Percentiles rank a stretch among this genome's conserved stretches.
Evolutionary conservation across 176 grass and related monocot species (phyloP).

Genomic region (Echinochloa phyllopogon): DNA sequence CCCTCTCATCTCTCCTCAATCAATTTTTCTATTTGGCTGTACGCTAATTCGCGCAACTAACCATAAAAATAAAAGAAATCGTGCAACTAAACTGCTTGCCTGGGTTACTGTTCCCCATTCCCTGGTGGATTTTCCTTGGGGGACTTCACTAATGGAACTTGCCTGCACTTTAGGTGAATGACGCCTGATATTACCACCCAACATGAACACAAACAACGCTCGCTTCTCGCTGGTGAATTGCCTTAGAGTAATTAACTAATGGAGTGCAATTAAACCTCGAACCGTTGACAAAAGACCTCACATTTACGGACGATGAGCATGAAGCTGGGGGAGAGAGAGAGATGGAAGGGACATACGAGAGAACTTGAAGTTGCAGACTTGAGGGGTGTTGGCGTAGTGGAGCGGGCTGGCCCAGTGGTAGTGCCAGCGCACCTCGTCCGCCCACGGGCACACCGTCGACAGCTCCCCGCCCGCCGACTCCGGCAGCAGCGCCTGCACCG

Average conservation of each 20-base stretch:
- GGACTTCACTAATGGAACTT: not conserved
- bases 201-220: not conserved
- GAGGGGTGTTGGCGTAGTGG: conserved; percentile 84
- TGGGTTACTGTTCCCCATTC: too few relatives aligned
- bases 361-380: conserved; percentile 75
- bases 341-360: conserved; percentile 46
- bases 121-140: not conserved
- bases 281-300: not conserved
- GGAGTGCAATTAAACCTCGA: not conserved
- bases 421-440: conserved; percentile 63
- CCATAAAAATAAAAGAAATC: not conserved
- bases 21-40: not conserved
- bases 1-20: not conserved
- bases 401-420: conserved; percentile 86
- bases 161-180: not conserved
- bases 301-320: not conserved
- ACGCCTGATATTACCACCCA: not conserved
- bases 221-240: not conserved
- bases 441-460: conserved; percentile 84
- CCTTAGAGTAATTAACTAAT: not conserved
- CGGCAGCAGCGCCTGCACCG: conserved; percentile 78
- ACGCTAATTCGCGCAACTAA: not conserved
- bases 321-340: not conserved
- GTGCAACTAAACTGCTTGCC: not conserved
- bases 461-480: conserved; percentile 67